Evolutionary conservation across 345 rosid genomes (phyloP).

Genomic region (Citrus mangshanensis): DNA sequence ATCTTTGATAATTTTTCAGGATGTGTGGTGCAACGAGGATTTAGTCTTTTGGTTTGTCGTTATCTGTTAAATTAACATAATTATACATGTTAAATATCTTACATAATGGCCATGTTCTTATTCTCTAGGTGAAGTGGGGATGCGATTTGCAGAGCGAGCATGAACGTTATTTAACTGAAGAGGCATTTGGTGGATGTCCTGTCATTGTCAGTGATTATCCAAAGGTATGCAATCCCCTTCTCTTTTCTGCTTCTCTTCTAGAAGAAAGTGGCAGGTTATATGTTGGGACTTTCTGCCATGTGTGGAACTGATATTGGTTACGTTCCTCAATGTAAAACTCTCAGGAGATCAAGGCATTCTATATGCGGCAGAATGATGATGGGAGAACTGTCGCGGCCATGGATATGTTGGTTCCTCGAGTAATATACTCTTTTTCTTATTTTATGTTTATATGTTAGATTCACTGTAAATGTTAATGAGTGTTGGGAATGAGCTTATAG

Average conservation of each 20-base stretch:
- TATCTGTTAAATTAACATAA: background rate
- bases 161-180: constrained; percentile 94
- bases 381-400: constrained; percentile 98
- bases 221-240: constrained; percentile 43
- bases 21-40: background rate
- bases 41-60: background rate
- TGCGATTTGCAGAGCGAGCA: constrained; percentile 98
- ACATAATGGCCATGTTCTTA: constrained; percentile 5
- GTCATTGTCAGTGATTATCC: constrained; percentile 95
- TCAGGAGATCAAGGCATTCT: constrained; percentile 95
- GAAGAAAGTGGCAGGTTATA: background rate
- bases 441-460: background rate
- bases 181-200: constrained; percentile 81
- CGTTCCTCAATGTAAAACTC: constrained; percentile 15
- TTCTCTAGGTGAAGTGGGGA: constrained; percentile 92
- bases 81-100: background rate
- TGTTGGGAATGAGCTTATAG: background rate
- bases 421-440: constrained; percentile 26
- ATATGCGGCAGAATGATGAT: constrained; percentile 96
- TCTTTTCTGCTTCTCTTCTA: background rate
- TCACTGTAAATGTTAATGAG: background rate
- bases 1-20: background rate
- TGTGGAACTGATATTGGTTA: background rate
- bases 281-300: background rate
- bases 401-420: constrained; percentile 98